A percentile compares a stretch with the other conserved stretches of the same genome.
Evolutionary conservation across 257 asterid genomes (phyloP).

Genomic region (Perilla frutescens): DNA sequence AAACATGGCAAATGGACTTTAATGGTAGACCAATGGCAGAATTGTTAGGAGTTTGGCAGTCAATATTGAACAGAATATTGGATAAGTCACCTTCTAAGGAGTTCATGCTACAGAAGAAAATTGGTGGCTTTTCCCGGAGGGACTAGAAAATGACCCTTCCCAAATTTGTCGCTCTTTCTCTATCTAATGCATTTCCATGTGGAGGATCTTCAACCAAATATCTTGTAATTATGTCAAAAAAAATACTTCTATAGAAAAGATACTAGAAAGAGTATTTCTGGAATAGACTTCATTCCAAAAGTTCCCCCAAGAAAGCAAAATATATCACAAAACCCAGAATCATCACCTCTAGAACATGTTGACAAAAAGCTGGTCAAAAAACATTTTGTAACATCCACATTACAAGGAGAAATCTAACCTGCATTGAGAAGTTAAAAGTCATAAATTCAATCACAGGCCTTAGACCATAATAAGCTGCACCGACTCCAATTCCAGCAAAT

Average conservation of each 20-base stretch:
- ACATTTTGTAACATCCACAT: constrained; percentile 13
- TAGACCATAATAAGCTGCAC: constrained; percentile 87
- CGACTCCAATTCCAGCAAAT: constrained; percentile 85
- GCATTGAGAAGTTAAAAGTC: constrained; percentile 92
- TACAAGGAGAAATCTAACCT: constrained; percentile 53
- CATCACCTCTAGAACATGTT: constrained; percentile 16
- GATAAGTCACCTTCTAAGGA: background rate
- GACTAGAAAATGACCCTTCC: background rate
- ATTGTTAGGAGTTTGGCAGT: background rate
- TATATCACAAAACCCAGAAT: background rate
- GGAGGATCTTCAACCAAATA: background rate
- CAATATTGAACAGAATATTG: background rate
- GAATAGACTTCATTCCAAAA: background rate
- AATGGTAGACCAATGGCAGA: constrained; percentile 1
- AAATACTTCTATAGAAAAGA: background rate
- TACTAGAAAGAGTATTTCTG: background rate
- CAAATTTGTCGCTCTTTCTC: no score
- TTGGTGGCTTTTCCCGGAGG: background rate
- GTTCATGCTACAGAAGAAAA: background rate
- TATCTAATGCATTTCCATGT: background rate
- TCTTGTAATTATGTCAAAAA: background rate
- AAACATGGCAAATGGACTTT: constrained; percentile 3
- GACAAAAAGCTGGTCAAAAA: constrained; percentile 3
- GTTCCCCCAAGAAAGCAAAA: constrained; percentile 10
- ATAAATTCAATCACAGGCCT: constrained; percentile 80